Conservation (phyloP, 2,329 filamentous ascomycete genomes). For the Talaromyces sp. region DNA sequence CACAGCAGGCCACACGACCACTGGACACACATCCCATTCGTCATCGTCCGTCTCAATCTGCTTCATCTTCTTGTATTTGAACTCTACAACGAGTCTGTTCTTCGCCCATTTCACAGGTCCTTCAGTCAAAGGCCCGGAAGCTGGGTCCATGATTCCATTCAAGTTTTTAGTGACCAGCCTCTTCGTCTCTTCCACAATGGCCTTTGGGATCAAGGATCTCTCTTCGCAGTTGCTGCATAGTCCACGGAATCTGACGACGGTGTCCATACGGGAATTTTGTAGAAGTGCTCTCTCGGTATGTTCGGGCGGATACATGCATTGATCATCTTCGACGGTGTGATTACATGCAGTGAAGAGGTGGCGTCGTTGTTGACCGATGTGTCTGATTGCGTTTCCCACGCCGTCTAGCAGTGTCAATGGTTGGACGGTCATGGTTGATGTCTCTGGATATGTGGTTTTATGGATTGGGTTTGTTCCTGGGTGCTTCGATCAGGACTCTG, state of each 20-base stretch:
- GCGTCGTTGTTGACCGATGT: neutral
- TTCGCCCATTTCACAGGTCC: neutral
- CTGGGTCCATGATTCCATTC: neutral
- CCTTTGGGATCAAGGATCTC: neutral
- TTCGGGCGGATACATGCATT: constrained; percentile 10
- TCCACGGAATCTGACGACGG: neutral
- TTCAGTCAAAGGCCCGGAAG: neutral
- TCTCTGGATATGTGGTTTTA: neutral
- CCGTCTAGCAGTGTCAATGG: neutral
- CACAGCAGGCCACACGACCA: neutral
- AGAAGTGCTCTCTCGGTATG: neutral
- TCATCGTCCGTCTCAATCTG: neutral
- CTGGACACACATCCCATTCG: neutral
- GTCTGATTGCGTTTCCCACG: neutral
- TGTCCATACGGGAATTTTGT: neutral
- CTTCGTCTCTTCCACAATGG: neutral
- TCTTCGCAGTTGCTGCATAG: constrained; percentile 8
- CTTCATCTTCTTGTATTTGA: neutral
- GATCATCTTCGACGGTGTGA: constrained; percentile 7
- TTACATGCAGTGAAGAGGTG: constrained; percentile 7
- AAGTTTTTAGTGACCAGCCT: neutral
- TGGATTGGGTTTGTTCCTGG: neutral
- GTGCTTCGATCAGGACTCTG: neutral
- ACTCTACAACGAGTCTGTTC: neutral
- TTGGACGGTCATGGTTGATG: neutral